Evolutionary conservation across 2,329 filamentous ascomycete species (phyloP).

Genomic region (Talaromyces sp.): DNA sequence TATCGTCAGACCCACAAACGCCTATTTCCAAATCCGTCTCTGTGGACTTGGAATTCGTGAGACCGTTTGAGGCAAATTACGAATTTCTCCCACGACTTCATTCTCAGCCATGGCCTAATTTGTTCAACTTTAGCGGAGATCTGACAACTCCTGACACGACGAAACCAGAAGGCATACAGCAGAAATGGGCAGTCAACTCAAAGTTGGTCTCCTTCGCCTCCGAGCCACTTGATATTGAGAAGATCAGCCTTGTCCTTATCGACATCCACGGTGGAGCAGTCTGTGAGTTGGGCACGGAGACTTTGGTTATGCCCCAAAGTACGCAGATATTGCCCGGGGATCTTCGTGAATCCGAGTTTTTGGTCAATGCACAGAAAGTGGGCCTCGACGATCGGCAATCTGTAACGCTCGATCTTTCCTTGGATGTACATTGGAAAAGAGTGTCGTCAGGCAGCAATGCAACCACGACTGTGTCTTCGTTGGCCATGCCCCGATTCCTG

Average conservation of each 20-base stretch:
- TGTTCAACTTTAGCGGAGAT: slow-evolving; percentile 62
- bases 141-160: slow-evolving; percentile 23
- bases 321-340: slow-evolving; percentile 58
- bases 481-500: slow-evolving; percentile 74
- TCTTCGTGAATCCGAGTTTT: slow-evolving; percentile 68
- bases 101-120: slow-evolving; percentile 75
- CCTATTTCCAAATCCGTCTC: slow-evolving; percentile 70
- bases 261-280: slow-evolving; percentile 59
- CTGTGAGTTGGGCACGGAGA: slow-evolving; percentile 45
- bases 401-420: slow-evolving; percentile 67
- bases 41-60: slow-evolving; percentile 67
- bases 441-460: slow-evolving; percentile 26
- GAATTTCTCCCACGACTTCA: slow-evolving; percentile 78
- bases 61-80: slow-evolving; percentile 88
- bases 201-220: slow-evolving; percentile 70
- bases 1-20: slow-evolving; percentile 74
- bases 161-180: slow-evolving; percentile 61
- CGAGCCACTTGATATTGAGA: slow-evolving; percentile 57
- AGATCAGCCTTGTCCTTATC: slow-evolving; percentile 60
- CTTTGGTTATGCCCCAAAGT: slow-evolving; percentile 23
- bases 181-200: slow-evolving; percentile 75
- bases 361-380: slow-evolving; percentile 68
- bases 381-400: slow-evolving; percentile 78
- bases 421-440: slow-evolving; percentile 75
- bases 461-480: slow-evolving; percentile 58